A percentile compares a stretch with the other conserved stretches of the same genome.
Evolutionary conservation across 179 eudicot genomes (phyloP).

Genomic region (Nepenthes alata): DNA sequence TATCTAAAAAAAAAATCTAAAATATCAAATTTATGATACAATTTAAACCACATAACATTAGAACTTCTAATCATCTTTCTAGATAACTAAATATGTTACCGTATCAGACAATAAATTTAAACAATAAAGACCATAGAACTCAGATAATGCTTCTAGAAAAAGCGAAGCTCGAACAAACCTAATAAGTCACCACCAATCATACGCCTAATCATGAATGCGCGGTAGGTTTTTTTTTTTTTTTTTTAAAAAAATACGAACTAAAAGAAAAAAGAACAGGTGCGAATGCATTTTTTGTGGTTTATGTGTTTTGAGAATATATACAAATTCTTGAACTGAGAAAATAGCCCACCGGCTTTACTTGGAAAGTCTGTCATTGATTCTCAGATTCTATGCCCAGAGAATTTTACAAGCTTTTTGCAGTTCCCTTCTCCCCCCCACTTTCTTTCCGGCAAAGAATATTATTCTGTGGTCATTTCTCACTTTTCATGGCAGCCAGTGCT

Average conservation of each 20-base stretch:
- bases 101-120: too few species aligned
- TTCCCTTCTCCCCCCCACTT: constrained; percentile 9
- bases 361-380: constrained; percentile 43
- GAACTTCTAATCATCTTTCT: too few species aligned
- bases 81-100: too few species aligned
- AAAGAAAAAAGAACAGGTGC: constrained; percentile 22
- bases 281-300: constrained; percentile 72
- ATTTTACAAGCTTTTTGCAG: constrained; percentile 16
- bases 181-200: background rate
- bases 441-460: constrained; percentile 35
- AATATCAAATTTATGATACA: too few species aligned
- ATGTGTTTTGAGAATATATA: constrained; percentile 31
- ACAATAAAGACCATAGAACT: too few species aligned
- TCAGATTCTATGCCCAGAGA: constrained; percentile 36
- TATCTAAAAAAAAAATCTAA: too few species aligned
- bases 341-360: constrained; percentile 30
- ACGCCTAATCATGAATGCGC: constrained; percentile 5
- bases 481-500: constrained; percentile 13
- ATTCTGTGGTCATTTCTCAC: constrained; percentile 65
- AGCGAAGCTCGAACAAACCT: too few species aligned
- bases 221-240: background rate
- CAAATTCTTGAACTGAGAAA: constrained; percentile 36
- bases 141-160: too few species aligned
- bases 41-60: too few species aligned
- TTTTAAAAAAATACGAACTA: background rate